Percentiles rank a stretch among this genome's conserved stretches.
phyloP scores from a whole-genome alignment of 1,139 yeast genomes.

The Suhomyces atakaporum region DNA sequence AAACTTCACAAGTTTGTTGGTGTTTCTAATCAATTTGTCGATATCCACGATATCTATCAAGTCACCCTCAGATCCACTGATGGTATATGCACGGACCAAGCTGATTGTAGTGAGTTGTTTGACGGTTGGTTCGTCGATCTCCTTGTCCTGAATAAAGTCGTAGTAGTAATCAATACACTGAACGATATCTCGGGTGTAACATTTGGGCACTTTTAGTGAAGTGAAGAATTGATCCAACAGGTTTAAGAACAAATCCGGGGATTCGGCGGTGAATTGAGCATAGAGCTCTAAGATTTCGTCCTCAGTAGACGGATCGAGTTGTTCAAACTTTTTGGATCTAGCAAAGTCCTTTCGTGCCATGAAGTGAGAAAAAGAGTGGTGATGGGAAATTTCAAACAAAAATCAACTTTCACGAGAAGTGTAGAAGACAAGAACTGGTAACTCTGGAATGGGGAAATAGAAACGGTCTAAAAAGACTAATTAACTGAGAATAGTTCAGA shows the following conservation, averaged over 20 bases:
- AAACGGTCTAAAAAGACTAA: no score
- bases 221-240: constrained; percentile 30
- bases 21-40: constrained; percentile 37
- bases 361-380: background rate
- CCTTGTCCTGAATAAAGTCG: constrained; percentile 20
- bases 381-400: no score
- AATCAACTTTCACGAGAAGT: no score
- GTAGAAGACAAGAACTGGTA: no score
- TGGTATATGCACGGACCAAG: constrained; percentile 34
- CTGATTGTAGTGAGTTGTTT: constrained; percentile 31
- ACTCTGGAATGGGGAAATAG: no score
- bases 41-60: constrained; percentile 43
- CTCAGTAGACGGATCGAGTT: constrained; percentile 25
- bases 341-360: constrained; percentile 8
- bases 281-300: constrained; percentile 39
- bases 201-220: constrained; percentile 30
- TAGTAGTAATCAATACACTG: constrained; percentile 40
- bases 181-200: constrained; percentile 37
- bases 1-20: constrained; percentile 34
- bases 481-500: no score
- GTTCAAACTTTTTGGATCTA: constrained; percentile 18
- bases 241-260: constrained; percentile 33
- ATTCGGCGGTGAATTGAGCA: constrained; percentile 24
- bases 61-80: constrained; percentile 23
- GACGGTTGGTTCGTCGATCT: constrained; percentile 15